These are phyloP conservation scores for Leccinum olivaceopallidum DNA, from an alignment of 768 basidiomycete species.

Conservation along the genomic window DNA sequence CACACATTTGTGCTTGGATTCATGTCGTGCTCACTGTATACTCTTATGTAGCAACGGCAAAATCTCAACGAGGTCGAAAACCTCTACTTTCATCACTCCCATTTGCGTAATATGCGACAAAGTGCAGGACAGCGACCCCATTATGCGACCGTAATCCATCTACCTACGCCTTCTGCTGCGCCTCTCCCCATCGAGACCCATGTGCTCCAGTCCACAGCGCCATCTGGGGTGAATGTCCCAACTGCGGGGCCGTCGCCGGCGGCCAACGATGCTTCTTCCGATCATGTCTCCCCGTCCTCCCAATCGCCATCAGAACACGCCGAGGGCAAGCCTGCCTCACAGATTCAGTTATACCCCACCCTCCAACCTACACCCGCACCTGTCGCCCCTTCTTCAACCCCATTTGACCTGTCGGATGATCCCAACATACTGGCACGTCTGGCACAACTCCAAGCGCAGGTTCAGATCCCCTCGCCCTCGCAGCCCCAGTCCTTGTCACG, in stretches of 20 bases:
- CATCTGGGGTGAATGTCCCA: constrained; percentile 16
- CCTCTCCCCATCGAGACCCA: constrained; percentile 10
- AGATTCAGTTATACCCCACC: neutral
- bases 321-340: constrained; percentile 7
- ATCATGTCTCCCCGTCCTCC: constrained; percentile 6
- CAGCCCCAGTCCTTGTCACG: neutral
- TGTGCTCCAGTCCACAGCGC: constrained; percentile 14
- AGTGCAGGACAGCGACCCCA: constrained; percentile 21
- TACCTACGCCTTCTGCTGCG: neutral
- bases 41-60: constrained; percentile 60
- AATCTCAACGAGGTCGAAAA: constrained; percentile 82
- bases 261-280: constrained; percentile 2
- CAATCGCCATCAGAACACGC: constrained; percentile 8
- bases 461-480: constrained; percentile 9
- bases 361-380: constrained; percentile 2
- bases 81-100: constrained; percentile 75
- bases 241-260: constrained; percentile 11
- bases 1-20: neutral
- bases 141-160: constrained; percentile 1
- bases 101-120: constrained; percentile 38
- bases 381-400: neutral
- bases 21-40: constrained; percentile 1
- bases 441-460: constrained; percentile 26
- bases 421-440: constrained; percentile 26
- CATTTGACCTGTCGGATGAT: constrained; percentile 28